Percentiles rank a stretch among this genome's conserved stretches.
Conservation (phyloP, 192 early-diverging fungal species). For the Gryganskiella cystojenkinii region DNA sequence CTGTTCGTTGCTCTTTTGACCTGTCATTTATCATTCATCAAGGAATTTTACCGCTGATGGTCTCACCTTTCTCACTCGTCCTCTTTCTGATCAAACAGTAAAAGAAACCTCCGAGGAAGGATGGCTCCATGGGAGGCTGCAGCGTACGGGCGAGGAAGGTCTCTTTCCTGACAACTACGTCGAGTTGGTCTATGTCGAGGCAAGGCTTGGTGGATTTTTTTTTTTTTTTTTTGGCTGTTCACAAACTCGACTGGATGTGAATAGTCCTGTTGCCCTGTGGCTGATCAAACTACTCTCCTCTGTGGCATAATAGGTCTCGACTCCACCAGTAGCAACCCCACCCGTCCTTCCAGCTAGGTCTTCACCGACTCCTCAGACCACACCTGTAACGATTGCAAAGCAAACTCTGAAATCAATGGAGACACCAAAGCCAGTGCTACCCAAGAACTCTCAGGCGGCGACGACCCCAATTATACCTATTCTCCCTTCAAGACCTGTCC, state of each 20-base stretch:
- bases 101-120: slow-evolving; percentile 62
- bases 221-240: background rate
- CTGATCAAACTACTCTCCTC: too few relatives aligned
- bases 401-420: too few relatives aligned
- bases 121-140: slow-evolving; percentile 66
- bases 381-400: background rate
- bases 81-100: too few relatives aligned
- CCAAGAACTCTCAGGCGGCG: background rate
- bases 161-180: slow-evolving; percentile 75
- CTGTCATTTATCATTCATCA: background rate
- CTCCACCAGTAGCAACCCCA: background rate
- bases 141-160: slow-evolving; percentile 54
- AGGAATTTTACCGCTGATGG: background rate
- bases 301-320: too few relatives aligned
- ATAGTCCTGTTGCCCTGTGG: too few relatives aligned
- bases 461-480: background rate
- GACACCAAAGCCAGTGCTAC: background rate
- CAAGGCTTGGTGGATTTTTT: background rate
- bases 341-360: slow-evolving; percentile 14
- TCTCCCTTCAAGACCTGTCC: background rate
- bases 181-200: slow-evolving; percentile 42
- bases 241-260: background rate
- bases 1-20: background rate
- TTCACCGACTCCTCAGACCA: background rate
- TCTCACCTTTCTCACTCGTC: background rate